phyloP scores from a whole-genome alignment of 345 rosid genomes.

The Hibiscus mutabilis region DNA sequence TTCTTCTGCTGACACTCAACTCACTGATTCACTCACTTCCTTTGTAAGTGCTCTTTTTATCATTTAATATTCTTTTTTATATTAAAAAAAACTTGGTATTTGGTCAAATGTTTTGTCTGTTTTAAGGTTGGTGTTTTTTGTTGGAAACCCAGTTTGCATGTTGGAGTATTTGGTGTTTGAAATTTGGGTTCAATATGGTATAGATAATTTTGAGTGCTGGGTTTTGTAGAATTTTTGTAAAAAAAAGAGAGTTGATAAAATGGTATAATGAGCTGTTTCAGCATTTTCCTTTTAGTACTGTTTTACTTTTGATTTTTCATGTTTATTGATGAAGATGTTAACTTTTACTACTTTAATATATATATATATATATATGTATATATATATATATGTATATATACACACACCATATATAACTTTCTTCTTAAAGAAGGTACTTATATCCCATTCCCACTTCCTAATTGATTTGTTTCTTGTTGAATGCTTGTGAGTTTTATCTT shows the following conservation, averaged over 20 bases:
- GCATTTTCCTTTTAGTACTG: neutral
- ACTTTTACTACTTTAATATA: neutral
- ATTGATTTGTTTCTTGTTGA: neutral
- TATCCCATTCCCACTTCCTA: neutral
- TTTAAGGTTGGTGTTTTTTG: neutral
- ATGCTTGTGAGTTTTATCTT: neutral
- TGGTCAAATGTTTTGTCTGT: neutral
- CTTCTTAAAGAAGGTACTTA: neutral
- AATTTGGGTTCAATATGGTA: neutral
- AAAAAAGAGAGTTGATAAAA: neutral
- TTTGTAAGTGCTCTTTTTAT: neutral
- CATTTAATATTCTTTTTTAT: neutral
- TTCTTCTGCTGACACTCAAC: conserved; percentile 1
- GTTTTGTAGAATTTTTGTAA: neutral
- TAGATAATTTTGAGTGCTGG: neutral
- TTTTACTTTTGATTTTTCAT: neutral
- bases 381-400: no score
- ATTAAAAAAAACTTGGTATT: neutral
- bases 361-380: neutral
- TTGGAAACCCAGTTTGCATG: conserved; percentile 6
- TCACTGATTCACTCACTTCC: neutral
- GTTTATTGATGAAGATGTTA: neutral
- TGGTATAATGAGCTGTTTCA: neutral
- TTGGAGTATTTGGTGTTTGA: neutral
- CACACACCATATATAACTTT: neutral